Evolutionary conservation across 768 basidiomycete species (phyloP), one percentile per base, ranked within the genome.

Genomic region (Candolleomyces efflorescens): DNA sequence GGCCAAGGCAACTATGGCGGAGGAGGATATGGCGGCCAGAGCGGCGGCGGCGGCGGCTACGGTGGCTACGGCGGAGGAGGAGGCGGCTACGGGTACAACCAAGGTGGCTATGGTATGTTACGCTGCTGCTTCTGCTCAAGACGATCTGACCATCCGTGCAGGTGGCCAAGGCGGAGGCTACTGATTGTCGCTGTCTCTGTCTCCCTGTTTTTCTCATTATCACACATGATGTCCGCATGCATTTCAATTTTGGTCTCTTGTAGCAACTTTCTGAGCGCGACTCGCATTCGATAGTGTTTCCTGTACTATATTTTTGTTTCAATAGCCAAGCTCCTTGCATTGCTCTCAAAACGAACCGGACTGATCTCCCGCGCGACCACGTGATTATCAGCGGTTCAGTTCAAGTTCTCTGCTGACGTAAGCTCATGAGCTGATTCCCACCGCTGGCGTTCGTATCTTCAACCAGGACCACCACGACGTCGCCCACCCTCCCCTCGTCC

Each of bases 1-100:
- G 70, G 73, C 38, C 65, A 68, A 58, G 54, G 60, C 10, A 65
- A 66, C 46, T 60, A 69, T 62, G 59, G 68, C n/a, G 56, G 60
- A 59, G 71, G 58, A 64, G 67, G 69, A 39, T 61, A 57, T 45
- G 46, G 57, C 47, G 63, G 60, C 5, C 51, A 58, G n/a, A n/a
- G n/a, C 24, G 17, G 36, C 20, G 58, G 37, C n/a, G 60, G 59
- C 46, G 65, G 66, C 24, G 62, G 62, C 46, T 63, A 66, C 27
- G 45, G n/a, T n/a, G n/a, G n/a, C n/a, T n/a, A n/a, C n/a, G n/a
- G n/a, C n/a, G n/a, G n/a, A n/a, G n/a, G 32, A 18, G 56, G 60
- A 38, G 59, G 58, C 58, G 68, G 68, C 13, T 70, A 69, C 18
- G 46, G 46, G 2, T 68, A 55, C 20, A 27, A 58, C 56, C 7